A percentile compares a stretch with the other conserved stretches of the same genome.
Evolutionary conservation across 441 rosid species (phyloP).

Genomic region (Brassica balearica): DNA sequence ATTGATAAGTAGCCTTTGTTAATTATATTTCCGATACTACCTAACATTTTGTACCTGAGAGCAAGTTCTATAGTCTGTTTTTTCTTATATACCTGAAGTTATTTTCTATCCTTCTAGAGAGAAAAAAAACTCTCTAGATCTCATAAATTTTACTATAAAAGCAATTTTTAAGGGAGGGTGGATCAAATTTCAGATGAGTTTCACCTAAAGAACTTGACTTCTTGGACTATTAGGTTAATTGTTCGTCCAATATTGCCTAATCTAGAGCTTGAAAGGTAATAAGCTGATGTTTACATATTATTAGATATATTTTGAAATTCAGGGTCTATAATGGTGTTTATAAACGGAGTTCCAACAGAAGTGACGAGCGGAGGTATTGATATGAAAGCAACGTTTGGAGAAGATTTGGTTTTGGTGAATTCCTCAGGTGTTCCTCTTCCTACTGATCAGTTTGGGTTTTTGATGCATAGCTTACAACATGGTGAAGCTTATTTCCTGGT

Average conservation of each 20-base stretch:
- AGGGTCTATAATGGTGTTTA: slow-evolving; percentile 81
- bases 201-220: slow-evolving; percentile 1
- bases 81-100: not conserved
- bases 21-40: slow-evolving; percentile 21
- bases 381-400: slow-evolving; percentile 77
- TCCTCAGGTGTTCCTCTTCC: slow-evolving; percentile 85
- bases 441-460: slow-evolving; percentile 72
- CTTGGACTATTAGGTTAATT: slow-evolving; percentile 23
- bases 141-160: slow-evolving; percentile 8
- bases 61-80: not conserved
- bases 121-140: not conserved
- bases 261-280: not conserved
- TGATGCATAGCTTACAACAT: slow-evolving; percentile 80
- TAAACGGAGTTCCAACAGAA: slow-evolving; percentile 86
- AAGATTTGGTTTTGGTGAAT: slow-evolving; percentile 71
- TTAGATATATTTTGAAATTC: not conserved
- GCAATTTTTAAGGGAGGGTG: not conserved
- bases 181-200: slow-evolving; percentile 4
- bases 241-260: not conserved
- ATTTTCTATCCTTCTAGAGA: not conserved
- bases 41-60: slow-evolving; percentile 35
- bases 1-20: slow-evolving; percentile 19
- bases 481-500: slow-evolving; percentile 98
- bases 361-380: slow-evolving; percentile 80
- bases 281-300: slow-evolving; percentile 4